Evolutionary conservation across 2,329 filamentous ascomycete species (phyloP), one percentile per base, ranked within the genome.

Genomic region (Capronia epimyces): DNA sequence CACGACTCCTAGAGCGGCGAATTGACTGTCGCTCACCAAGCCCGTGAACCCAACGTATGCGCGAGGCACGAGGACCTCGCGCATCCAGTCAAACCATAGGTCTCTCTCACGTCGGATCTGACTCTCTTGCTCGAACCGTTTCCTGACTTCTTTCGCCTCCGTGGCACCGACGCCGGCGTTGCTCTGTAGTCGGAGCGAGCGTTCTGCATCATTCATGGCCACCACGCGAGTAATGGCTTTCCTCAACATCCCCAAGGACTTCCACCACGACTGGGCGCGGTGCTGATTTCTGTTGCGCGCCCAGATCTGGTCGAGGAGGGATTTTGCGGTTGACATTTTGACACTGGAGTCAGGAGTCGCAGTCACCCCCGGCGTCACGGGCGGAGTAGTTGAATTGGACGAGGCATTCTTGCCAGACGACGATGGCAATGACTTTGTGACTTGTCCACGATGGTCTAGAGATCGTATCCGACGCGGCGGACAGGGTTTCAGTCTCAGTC

Each of bases 211-310:
- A 58, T 67, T 59, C 67, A 65, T 45, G 70, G 66, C 49, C 1
- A 75, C 61, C 2, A 95, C 70, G 48, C 77, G 76, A 7, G 71
- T 69, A 7, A 85, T 66, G 50, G 82, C 76, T 41, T 87, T 84
- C 29, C 87, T 82, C 58, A 96, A 76, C 57, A 84, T 77, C 46
- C 78, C 78, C 55, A 96, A 81, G 62, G 73, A 75, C 62, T 82
- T 80, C 81, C 87, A 97, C 91, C 91, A 98, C 64, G 82, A 80
- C 24, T 83, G 79, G 56, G 79, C 76, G 49, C 83, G 83, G 68
- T 97, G 91, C 71, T 97, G 91, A 71, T 96, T 97, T 65, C 83
- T 84, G 73, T 96, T 93, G 62, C 89, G 87, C 20, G 40, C 47
- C 43, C 45, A 55, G 29, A 57, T 42, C 13, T 54, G 43, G 43